Base-by-base conservation (phyloP, 2,329 filamentous ascomycete species). In the Colletotrichum sp. region DNA sequence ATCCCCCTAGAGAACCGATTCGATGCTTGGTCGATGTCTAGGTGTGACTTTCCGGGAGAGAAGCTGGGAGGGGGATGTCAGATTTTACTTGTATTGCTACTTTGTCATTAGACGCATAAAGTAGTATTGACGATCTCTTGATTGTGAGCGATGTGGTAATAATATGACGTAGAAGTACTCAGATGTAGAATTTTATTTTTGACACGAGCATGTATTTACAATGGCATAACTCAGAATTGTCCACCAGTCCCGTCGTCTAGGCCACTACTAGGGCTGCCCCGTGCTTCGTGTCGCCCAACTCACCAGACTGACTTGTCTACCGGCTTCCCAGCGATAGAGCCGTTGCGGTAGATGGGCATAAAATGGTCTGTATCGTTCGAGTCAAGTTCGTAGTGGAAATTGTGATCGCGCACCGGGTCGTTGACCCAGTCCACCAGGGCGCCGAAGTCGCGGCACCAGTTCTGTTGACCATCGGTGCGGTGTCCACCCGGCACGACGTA, bases 391-490 rank as follows among this genome's bases (percentile, higher is more conserved):
- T 58, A 58, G 55, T 58, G 55, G 55, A 58, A 58, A 28, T 58
- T 58, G 55, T 58, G 55, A 2, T 58, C 55, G 0, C 55, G 32
- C 18, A 58, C 55, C 55, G 55, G 55, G 55, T 58, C 55, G 13
- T 58, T 62, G 8, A 62, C 58, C 58, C 58, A 62, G n/a, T 62
- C 58, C 0, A 62, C 58, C 58, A 62, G 28, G 0, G 58, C 58
- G 26, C 30, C 13, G 58, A 62, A 64, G 61, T 64, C 61, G 61
- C 61, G 30, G 34, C 61, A 64, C 61, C 61, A 64, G 32, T 38
- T 64, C 61, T 64, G 61, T 7, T 64, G 61, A 0, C 61, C 61
- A 26, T 64, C 61, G 34, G 32, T 64, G 34, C 61, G 32, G 61
- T 64, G 61, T 0, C 61, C 61, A 0, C 0, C 61, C 34, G 28